phyloP scores from a whole-genome alignment of 768 basidiomycete genomes.

The Postia placenta region DNA sequence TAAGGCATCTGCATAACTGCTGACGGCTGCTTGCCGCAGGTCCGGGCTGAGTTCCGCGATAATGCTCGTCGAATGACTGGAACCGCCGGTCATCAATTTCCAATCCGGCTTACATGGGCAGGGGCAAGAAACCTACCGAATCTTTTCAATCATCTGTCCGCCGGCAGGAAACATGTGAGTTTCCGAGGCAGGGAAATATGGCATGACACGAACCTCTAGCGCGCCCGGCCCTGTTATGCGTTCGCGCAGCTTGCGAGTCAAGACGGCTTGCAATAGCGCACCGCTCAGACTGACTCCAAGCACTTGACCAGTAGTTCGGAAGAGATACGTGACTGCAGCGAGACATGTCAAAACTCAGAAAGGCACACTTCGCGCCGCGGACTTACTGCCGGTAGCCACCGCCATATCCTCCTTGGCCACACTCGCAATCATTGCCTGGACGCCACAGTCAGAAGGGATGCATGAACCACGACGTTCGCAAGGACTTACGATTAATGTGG shows the following conservation, averaged over 20 bases:
- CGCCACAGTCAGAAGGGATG: background rate
- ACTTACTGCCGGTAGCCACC: conserved; percentile 85
- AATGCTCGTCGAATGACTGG: conserved; percentile 63
- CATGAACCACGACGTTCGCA: background rate
- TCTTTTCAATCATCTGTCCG: conserved; percentile 62
- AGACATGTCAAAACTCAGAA: background rate
- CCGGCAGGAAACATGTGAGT: conserved; percentile 1
- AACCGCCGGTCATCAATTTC: too few species aligned
- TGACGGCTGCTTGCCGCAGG: conserved; percentile 55
- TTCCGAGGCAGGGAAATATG: background rate
- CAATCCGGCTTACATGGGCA: background rate
- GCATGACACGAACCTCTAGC: conserved; percentile 46
- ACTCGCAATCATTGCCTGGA: conserved; percentile 80
- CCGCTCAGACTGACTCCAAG: conserved; percentile 88
- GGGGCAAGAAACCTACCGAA: conserved; percentile 39
- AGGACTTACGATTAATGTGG: conserved; percentile 68
- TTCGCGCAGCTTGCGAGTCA: conserved; percentile 61
- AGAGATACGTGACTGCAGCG: conserved; percentile 79
- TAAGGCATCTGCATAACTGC: conserved; percentile 75
- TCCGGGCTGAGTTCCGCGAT: conserved; percentile 60
- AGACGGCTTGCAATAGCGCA: conserved; percentile 75
- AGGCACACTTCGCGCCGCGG: background rate
- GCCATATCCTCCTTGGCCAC: conserved; percentile 80
- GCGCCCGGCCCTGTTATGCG: conserved; percentile 77
- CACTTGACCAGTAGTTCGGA: conserved; percentile 92